These are phyloP conservation scores for Crithidia acanthocephali DNA, from an alignment of 208 protist species.

Conservation along the genomic window DNA sequence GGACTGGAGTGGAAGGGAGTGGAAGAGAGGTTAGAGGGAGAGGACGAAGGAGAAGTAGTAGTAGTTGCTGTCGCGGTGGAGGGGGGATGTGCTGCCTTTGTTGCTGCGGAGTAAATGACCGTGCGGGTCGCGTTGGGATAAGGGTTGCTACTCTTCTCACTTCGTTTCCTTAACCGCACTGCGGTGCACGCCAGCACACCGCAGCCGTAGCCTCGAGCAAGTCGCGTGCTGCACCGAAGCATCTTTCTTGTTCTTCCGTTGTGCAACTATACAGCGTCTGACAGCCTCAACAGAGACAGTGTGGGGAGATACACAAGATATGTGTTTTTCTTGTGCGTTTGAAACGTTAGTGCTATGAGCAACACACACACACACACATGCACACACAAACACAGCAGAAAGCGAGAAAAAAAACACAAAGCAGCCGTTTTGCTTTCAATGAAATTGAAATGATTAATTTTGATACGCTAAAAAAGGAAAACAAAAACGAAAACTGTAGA, in stretches of 20 bases:
- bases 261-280: background rate
- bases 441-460: too few species aligned
- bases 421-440: too few species aligned
- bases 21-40: constrained; percentile 11
- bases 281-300: too few species aligned
- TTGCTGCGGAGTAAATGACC: constrained; percentile 47
- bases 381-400: too few species aligned
- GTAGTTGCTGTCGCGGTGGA: background rate
- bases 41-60: constrained; percentile 19
- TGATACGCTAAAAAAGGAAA: background rate
- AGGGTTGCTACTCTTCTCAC: constrained; percentile 45
- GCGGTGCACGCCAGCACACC: constrained; percentile 31
- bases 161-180: constrained; percentile 39
- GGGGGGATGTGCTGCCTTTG: background rate
- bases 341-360: too few species aligned
- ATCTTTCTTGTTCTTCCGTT: background rate
- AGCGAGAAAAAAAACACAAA: background rate
- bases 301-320: too few species aligned
- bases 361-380: too few species aligned
- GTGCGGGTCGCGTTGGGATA: constrained; percentile 54
- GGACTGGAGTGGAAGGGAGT: constrained; percentile 1
- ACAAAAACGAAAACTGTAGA: background rate
- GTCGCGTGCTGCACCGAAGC: constrained; percentile 30
- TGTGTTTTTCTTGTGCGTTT: too few species aligned
- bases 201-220: constrained; percentile 29